phyloP scores from a whole-genome alignment of 768 basidiomycete genomes.

The Hydnomerulius pinastri region DNA sequence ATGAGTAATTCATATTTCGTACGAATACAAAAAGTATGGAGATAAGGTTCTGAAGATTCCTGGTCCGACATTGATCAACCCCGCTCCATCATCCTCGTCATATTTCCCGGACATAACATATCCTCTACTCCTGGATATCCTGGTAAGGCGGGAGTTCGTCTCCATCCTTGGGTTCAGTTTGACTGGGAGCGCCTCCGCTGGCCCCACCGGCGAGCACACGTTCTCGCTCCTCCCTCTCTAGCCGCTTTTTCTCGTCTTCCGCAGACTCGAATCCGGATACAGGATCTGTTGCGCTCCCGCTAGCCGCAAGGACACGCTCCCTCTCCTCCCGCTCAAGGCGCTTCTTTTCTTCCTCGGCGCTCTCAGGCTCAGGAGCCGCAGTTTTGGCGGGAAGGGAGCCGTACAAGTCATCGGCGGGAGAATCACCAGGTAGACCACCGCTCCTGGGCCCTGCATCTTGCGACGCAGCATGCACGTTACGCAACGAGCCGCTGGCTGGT shows the following conservation, averaged over 20 bases:
- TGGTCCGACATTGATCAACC: no score
- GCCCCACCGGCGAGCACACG: slow-evolving; percentile 37
- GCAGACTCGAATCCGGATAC: slow-evolving; percentile 44
- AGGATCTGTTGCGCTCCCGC: slow-evolving; percentile 9
- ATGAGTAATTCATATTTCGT: no score
- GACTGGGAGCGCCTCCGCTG: slow-evolving; percentile 1
- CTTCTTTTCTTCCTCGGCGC: slow-evolving; percentile 67
- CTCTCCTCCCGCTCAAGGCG: slow-evolving; percentile 55
- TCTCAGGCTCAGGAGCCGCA: no score
- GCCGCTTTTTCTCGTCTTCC: slow-evolving; percentile 63
- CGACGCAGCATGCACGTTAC: slow-evolving; percentile 46
- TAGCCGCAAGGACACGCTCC: slow-evolving; percentile 44
- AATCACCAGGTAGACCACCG: slow-evolving; percentile 29
- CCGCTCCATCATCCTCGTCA: neutral
- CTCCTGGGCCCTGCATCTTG: slow-evolving; percentile 37
- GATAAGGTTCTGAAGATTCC: no score
- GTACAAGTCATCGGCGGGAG: slow-evolving; percentile 32
- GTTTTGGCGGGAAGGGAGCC: slow-evolving; percentile 28
- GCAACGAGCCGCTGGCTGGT: slow-evolving; percentile 64
- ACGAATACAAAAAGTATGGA: no score
- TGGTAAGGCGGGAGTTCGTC: slow-evolving; percentile 49
- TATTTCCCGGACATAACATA: neutral
- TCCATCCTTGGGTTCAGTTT: slow-evolving; percentile 32
- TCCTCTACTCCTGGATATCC: slow-evolving; percentile 31
- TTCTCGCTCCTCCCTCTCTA: slow-evolving; percentile 71